A percentile compares a stretch with the other conserved stretches of the same genome.
Evolutionary conservation across 2,329 filamentous ascomycete species (phyloP).

Genomic region (Phialemonium atrogriseum): DNA sequence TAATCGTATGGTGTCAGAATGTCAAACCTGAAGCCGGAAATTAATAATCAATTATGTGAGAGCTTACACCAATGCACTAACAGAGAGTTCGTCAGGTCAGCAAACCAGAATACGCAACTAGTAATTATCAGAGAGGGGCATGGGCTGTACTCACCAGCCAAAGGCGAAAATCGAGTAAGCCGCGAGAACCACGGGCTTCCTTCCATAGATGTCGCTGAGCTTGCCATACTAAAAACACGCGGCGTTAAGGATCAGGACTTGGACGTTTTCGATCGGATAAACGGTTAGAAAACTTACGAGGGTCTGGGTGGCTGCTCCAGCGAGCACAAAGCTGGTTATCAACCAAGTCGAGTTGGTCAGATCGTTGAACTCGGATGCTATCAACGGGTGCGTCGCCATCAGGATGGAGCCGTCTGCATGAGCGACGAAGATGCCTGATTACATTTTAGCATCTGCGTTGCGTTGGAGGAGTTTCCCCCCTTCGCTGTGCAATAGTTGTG

Average conservation of each 20-base stretch:
- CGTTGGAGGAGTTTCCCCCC: no score
- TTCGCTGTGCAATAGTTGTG: no score
- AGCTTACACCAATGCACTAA: no score
- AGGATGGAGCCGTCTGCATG: constrained; percentile 58
- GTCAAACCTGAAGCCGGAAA: no score
- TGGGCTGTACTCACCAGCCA: constrained; percentile 40
- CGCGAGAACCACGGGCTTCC: constrained; percentile 38
- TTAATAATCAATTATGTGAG: no score
- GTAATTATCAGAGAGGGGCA: no score
- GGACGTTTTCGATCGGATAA: not conserved
- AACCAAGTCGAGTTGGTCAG: constrained; percentile 51
- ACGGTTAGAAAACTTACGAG: constrained; percentile 29
- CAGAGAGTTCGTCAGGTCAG: no score
- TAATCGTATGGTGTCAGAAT: no score
- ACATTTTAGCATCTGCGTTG: no score
- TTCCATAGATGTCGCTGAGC: constrained; percentile 49
- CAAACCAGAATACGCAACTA: no score
- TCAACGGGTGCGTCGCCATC: constrained; percentile 55
- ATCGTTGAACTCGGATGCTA: constrained; percentile 52
- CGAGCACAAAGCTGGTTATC: constrained; percentile 42
- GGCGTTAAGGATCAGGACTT: not conserved
- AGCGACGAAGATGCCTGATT: constrained; percentile 52
- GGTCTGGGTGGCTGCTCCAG: constrained; percentile 41
- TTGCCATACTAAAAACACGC: constrained; percentile 36
- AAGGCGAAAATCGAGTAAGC: constrained; percentile 42